Conservation (phyloP, 2,329 filamentous ascomycete species). For the Penicillium sp. region DNA sequence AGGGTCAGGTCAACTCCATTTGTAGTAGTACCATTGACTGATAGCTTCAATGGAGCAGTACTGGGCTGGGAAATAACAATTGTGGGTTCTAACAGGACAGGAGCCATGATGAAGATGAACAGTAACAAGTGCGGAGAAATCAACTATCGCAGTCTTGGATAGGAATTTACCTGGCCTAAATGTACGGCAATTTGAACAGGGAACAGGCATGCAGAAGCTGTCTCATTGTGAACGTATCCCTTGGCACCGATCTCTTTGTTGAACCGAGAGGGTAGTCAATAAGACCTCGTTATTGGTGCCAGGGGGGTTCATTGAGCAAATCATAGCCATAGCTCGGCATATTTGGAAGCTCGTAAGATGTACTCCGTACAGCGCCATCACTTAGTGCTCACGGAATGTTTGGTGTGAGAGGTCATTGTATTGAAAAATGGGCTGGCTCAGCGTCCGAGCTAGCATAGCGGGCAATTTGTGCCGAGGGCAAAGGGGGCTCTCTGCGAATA, state of each 20-base stretch:
- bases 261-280: slow-evolving; percentile 12
- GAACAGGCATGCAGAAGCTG: not conserved
- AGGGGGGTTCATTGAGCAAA: not conserved
- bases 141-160: not conserved
- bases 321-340: not conserved
- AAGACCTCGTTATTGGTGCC: not conserved
- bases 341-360: not conserved
- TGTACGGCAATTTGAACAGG: not conserved
- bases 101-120: slow-evolving; percentile 6
- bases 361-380: not conserved
- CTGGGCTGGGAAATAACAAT: not conserved
- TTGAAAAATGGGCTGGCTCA: slow-evolving; percentile 14
- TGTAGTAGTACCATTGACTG: not conserved
- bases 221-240: not conserved
- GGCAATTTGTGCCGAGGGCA: slow-evolving; percentile 5
- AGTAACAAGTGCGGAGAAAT: not conserved
- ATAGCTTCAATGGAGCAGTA: not conserved
- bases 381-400: not conserved
- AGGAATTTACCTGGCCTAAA: not conserved
- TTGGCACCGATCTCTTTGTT: slow-evolving; percentile 10
- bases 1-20: not conserved
- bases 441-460: not conserved
- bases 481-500: not conserved
- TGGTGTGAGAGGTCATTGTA: slow-evolving; percentile 1
- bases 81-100: slow-evolving; percentile 6